phyloP scores from a whole-genome alignment of 2,329 filamentous ascomycete genomes.

The Botrytis galanthina region DNA sequence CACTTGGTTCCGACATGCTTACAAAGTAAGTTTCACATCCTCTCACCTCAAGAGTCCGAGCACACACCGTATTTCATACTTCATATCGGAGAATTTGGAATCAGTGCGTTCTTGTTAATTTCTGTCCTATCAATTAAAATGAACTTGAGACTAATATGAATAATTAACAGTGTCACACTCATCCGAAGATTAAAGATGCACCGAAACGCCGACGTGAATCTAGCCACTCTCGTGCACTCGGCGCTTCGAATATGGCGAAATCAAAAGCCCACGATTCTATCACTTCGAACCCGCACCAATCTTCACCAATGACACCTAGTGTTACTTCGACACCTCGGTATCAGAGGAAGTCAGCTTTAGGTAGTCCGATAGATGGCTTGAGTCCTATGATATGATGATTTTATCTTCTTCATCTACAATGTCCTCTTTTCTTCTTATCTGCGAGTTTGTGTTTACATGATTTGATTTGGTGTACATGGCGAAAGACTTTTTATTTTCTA shows the following conservation, averaged over 20 bases:
- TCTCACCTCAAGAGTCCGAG: background rate
- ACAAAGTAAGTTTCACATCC: constrained; percentile 60
- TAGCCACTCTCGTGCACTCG: constrained; percentile 45
- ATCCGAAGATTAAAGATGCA: constrained; percentile 68
- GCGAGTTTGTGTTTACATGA: background rate
- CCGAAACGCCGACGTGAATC: constrained; percentile 66
- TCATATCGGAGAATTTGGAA: background rate
- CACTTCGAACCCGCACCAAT: constrained; percentile 38
- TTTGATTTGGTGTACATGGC: background rate
- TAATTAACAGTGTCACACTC: constrained; percentile 58
- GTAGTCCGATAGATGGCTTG: constrained; percentile 42
- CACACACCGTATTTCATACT: background rate
- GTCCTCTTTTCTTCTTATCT: background rate
- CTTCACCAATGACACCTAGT: constrained; percentile 44
- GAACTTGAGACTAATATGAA: constrained; percentile 1
- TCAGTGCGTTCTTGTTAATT: background rate
- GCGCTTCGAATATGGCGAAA: constrained; percentile 45
- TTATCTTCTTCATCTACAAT: constrained; percentile 18
- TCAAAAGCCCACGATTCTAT: constrained; percentile 30
- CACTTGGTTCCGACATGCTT: constrained; percentile 86
- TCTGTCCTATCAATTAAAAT: background rate
- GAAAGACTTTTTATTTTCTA: constrained; percentile 6
- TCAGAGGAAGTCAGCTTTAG: constrained; percentile 31
- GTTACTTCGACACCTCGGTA: constrained; percentile 42
- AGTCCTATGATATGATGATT: constrained; percentile 48